Percentiles rank a stretch among this genome's conserved stretches.
Evolutionary conservation across 257 asterid species (phyloP).

Genomic region (Ehretia macrophylla): DNA sequence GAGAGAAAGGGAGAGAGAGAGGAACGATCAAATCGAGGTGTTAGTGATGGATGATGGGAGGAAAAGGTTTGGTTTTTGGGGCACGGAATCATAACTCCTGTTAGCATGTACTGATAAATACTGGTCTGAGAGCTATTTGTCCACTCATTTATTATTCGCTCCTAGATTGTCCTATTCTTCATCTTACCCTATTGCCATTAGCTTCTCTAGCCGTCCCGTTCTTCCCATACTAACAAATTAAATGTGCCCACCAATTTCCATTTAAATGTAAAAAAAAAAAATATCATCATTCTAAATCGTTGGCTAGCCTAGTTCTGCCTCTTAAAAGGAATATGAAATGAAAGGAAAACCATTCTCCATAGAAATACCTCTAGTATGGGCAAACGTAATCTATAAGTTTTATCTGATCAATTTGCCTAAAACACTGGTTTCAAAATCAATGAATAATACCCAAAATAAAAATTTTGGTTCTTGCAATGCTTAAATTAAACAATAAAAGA

Average conservation of each 20-base stretch:
- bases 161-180: constrained; percentile 7
- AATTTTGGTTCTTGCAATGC: too few relatives aligned
- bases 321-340: constrained; percentile 4
- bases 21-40: constrained; percentile 43
- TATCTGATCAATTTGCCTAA: neutral
- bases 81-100: constrained; percentile 21
- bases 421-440: neutral
- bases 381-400: constrained; percentile 2
- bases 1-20: constrained; percentile 15
- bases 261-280: too few relatives aligned
- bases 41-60: constrained; percentile 20
- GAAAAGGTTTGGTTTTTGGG: constrained; percentile 16
- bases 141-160: constrained; percentile 20
- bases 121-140: constrained; percentile 21
- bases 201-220: neutral
- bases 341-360: neutral
- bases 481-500: too few relatives aligned
- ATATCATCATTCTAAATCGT: constrained; percentile 3
- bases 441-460: too few relatives aligned
- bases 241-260: constrained; percentile 17
- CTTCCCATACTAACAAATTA: constrained; percentile 2
- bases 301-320: constrained; percentile 4
- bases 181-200: neutral
- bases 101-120: constrained; percentile 14
- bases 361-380: neutral